Percentiles rank a stretch among this genome's conserved stretches.
phyloP scores from a whole-genome alignment of 106 monocot species.

The Allium fistulosum region DNA sequence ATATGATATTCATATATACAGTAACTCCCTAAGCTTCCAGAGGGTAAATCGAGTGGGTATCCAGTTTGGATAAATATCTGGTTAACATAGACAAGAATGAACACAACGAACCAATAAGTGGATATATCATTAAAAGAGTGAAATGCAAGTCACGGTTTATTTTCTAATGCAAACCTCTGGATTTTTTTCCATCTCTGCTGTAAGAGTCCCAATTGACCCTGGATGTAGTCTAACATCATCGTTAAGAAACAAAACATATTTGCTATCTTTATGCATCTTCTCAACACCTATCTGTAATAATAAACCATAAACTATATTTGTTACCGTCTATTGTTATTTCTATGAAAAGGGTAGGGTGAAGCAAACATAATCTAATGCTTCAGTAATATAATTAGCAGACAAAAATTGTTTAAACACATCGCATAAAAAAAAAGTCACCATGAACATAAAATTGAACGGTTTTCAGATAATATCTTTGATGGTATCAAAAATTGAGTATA shows the following conservation, averaged over 20 bases:
- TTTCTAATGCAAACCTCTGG: constrained; percentile 47
- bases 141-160: neutral
- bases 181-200: constrained; percentile 92
- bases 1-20: constrained; percentile 99
- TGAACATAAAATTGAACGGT: no score
- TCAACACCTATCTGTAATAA: constrained; percentile 73
- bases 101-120: no score
- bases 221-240: constrained; percentile 99
- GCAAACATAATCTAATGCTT: no score
- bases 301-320: neutral
- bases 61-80: constrained; percentile 99
- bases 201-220: constrained; percentile 88
- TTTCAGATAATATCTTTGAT: neutral
- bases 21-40: constrained; percentile 97
- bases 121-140: neutral
- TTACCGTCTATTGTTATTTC: no score
- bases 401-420: no score
- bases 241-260: constrained; percentile 95
- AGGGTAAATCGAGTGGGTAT: constrained; percentile 97
- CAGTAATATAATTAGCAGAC: no score
- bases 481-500: no score
- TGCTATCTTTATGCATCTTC: constrained; percentile 90
- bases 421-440: no score
- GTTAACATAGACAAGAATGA: no score
- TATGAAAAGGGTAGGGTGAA: no score